These are phyloP conservation scores for Dryas octopetala DNA, from an alignment of 306 rosid genomes.

Conservation along the genomic window DNA sequence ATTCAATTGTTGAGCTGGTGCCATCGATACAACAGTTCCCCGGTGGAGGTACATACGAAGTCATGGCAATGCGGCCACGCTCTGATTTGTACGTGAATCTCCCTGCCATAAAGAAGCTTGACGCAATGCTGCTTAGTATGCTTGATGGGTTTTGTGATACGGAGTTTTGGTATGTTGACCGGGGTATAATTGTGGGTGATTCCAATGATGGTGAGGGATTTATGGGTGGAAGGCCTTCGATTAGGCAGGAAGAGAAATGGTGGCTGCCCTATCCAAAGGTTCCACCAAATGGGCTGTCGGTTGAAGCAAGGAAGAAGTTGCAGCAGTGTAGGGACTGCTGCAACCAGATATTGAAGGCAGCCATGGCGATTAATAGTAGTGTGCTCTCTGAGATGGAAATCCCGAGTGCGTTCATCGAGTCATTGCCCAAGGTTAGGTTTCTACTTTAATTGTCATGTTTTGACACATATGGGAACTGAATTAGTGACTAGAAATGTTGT, in stretches of 20 bases:
- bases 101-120: conserved; percentile 88
- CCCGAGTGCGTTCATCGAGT: conserved; percentile 63
- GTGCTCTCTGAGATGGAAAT: conserved; percentile 93
- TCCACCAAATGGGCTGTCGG: conserved; percentile 68
- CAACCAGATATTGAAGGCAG: conserved; percentile 84
- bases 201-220: conserved; percentile 57
- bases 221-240: conserved; percentile 68
- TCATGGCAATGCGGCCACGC: conserved; percentile 78
- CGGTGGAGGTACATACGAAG: conserved; percentile 84
- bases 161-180: conserved; percentile 73
- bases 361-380: conserved; percentile 82
- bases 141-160: conserved; percentile 80
- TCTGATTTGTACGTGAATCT: conserved; percentile 79
- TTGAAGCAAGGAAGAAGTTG: conserved; percentile 73
- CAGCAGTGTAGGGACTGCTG: conserved; percentile 94
- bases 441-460: neutral
- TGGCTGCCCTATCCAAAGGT: conserved; percentile 96
- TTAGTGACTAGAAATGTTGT: neutral
- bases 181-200: conserved; percentile 62
- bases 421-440: conserved; percentile 69
- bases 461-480: neutral
- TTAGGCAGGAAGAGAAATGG: conserved; percentile 97
- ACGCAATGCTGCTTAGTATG: conserved; percentile 75
- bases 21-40: conserved; percentile 90
- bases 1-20: conserved; percentile 84